Evolutionary conservation across 1,284 basidiomycete genomes (phyloP), one percentile per base, ranked within the genome.

Genomic region (Cronartium quercuum): DNA sequence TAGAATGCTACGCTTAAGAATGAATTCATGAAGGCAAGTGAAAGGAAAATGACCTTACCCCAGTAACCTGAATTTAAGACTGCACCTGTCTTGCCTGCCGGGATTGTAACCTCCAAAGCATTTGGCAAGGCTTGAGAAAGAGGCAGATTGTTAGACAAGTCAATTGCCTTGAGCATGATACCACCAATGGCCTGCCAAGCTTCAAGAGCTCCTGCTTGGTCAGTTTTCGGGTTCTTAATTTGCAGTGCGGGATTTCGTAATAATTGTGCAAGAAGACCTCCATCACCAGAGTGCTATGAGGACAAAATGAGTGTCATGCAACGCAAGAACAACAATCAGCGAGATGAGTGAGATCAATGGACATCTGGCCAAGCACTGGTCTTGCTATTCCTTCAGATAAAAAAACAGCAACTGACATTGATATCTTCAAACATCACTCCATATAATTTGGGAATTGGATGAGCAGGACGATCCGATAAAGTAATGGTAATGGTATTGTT

Each of bases 381-480:
- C n/a, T n/a, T n/a, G 47, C 47, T 55, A 55, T 6, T n/a, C n/a
- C 1, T 55, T n/a, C 1, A 55, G 12, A 21, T n/a, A n/a, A 55
- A 55, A 4, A 6, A 21, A 21, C 15, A 10, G 10, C n/a, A 55
- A 55, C 51, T 55, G n/a, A 55, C 51, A 73, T 83, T 83, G 67
- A 83, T 81, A 70, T 83, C 82, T 81, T 83, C 67, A 74, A 69
- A 77, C 76, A 77, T 77, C 47, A 76, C 73, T 18, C 76, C 76
- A 71, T 77, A 77, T 35, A 77, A 61, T 35, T 74, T 77, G 6
- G 74, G 69, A 47, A 75, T 69, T 40, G 71, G 70, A 35, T 68
- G 47, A 61, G 75, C 66, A 1, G 76, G 75, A 15, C 47, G 63
- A 63, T 76, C 61, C 44, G 75, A 71, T 13, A 75, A 55, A 21